Percentiles rank a stretch among this genome's conserved stretches.
These are phyloP conservation scores for Trichoderma koningii DNA, from an alignment of 2,329 filamentous ascomycete species.

Conservation along the genomic window DNA sequence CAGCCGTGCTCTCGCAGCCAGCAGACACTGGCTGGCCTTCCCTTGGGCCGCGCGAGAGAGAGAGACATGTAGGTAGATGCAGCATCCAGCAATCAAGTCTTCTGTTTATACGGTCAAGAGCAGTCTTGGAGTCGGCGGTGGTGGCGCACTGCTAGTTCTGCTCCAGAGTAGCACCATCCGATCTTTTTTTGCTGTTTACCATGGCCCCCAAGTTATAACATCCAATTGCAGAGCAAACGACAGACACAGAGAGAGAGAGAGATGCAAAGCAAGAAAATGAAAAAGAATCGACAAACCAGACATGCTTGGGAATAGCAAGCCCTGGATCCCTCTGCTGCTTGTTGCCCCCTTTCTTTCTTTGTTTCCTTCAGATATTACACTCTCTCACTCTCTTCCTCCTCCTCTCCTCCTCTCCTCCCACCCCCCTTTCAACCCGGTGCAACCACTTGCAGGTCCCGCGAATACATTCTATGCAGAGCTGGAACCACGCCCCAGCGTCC, in stretches of 20 bases:
- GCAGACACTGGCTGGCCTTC: background rate
- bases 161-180: no score
- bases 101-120: no score
- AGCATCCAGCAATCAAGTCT: no score
- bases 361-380: background rate
- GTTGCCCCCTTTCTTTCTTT: constrained; percentile 8
- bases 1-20: background rate
- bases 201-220: no score
- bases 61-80: no score
- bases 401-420: background rate
- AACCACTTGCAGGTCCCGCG: constrained; percentile 16
- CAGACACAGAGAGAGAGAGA: background rate
- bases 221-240: background rate
- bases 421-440: constrained; percentile 17
- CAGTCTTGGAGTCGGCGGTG: no score
- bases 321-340: constrained; percentile 4
- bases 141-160: no score
- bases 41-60: no score
- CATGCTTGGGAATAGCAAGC: background rate
- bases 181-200: no score
- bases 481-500: constrained; percentile 28
- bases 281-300: background rate
- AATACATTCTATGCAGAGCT: constrained; percentile 4
- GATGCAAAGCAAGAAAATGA: background rate
- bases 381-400: background rate